Base-by-base conservation (phyloP, 768 basidiomycete species). In the Collybia nuda region DNA sequence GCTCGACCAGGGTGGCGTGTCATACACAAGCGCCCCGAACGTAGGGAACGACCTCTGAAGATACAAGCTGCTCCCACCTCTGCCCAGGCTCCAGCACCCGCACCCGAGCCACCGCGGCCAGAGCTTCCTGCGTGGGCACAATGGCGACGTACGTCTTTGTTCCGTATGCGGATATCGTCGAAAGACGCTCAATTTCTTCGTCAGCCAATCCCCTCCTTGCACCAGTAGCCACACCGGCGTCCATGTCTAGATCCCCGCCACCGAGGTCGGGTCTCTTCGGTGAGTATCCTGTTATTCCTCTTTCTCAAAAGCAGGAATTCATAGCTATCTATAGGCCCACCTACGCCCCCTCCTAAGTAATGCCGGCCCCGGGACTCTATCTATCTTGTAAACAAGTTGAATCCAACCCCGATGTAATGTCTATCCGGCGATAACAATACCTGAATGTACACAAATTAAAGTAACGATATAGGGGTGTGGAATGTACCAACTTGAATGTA, bases 71-170 rank as follows among this genome's bases (percentile, higher is more conserved):
- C 71, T 4, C 73, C 71, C 14, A 70, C 77, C 5, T 67, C 74
- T 1, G 61, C 71, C 0, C 62, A 67, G 4, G 63, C 72, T 11
- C 73, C 70, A 15, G 74, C 73, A 0, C 71, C 76, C 0, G 63
- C 61, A 0, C 70, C 76, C 1, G 74, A 74, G 9, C 75, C 76
- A 0, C 72, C 80, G 0, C 78, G 80, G 58, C 75, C 78, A 0
- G 76, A 78, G 29, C 17, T 81, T 23, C 88, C 88, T n/a, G 80
- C 90, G 1, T 92, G 90, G 90, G 82, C 89, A 0, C 88, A 90
- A 58, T 92, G 89, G 90, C 77, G 84, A 73, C 90, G 89, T 92
- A 63, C 47, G 81, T 75, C 43, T 21, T 19, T 44, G 18, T n/a
- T 53, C 36, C 51, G n/a, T n/a, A 26, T 39, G 11, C 9, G 40